Conservation (phyloP, 169 alveolate species). For the Eimeria maxima region DNA sequence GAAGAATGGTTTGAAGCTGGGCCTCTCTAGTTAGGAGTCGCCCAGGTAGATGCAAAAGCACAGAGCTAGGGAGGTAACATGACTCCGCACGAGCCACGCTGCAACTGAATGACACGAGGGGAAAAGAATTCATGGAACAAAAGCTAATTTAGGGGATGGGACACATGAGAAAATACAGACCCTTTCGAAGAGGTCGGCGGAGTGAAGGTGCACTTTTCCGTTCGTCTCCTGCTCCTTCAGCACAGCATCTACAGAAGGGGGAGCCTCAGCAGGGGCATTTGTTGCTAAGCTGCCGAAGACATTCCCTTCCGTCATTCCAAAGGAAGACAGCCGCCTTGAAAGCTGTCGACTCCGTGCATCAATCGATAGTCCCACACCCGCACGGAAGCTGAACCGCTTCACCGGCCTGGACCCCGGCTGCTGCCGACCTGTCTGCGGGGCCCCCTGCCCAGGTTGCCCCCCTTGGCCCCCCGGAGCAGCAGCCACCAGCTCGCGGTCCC, state of each 20-base stretch:
- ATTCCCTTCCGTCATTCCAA: conserved; percentile 73
- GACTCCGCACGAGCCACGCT: no score
- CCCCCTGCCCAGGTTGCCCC: background rate
- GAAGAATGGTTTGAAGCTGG: no score
- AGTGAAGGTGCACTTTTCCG: conserved; percentile 68
- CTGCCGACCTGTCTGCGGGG: background rate
- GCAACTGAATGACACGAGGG: no score
- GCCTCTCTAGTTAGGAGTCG: no score
- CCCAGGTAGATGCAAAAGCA: no score
- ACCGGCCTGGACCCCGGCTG: conserved; percentile 56
- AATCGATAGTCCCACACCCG: conserved; percentile 47
- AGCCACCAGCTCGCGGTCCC: background rate
- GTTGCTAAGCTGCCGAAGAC: conserved; percentile 54
- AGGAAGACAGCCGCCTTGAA: conserved; percentile 46
- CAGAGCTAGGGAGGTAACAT: no score
- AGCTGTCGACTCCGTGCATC: conserved; percentile 67
- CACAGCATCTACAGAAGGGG: conserved; percentile 39
- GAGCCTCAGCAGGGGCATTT: conserved; percentile 1
- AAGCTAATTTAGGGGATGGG: no score
- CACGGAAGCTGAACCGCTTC: conserved; percentile 68
- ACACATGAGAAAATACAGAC: background rate
- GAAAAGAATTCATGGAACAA: no score
- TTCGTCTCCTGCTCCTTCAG: conserved; percentile 53
- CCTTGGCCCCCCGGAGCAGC: background rate
- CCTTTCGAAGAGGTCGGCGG: conserved; percentile 81